Evolutionary conservation across 202 grass and related monocot species (phyloP), one percentile per base, ranked within the genome.

Genomic region (Tripidium arundinaceum): DNA sequence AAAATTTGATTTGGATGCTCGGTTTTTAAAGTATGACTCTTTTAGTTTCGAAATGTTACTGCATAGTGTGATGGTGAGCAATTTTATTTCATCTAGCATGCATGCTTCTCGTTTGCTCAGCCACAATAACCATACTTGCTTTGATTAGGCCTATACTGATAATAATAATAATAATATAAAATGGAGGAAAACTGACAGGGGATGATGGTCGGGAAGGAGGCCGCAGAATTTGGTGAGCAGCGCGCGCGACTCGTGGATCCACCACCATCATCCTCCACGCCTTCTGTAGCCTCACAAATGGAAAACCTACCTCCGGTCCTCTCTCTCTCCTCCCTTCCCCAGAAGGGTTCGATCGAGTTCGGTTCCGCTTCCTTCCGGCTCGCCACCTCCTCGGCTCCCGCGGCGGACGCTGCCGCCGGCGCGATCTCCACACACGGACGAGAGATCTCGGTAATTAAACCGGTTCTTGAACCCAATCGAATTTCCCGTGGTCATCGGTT

Each of bases 191-290:
- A n/a, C n/a, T n/a, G n/a, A n/a, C n/a, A n/a, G n/a, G n/a, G n/a
- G n/a, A n/a, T n/a, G n/a, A n/a, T n/a, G n/a, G n/a, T n/a, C n/a
- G n/a, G n/a, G n/a, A n/a, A n/a, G n/a, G n/a, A n/a, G n/a, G n/a
- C n/a, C n/a, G n/a, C n/a, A n/a, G n/a, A n/a, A n/a, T n/a, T n/a
- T n/a, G n/a, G n/a, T n/a, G n/a, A n/a, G n/a, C n/a, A n/a, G n/a
- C n/a, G n/a, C 63, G 64, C 24, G 24, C 25, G 22, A 42, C 33
- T 39, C 77, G 47, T 59, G 77, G 49, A 80, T 80, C 77, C 77
- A 29, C 47, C 47, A 19, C 19, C 47, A 50, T 4, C n/a, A n/a
- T n/a, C n/a, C n/a, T 49, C 28, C 29, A 2, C 21, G n/a, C n/a
- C 62, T 54, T 79, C 2, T 9, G 5, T 33, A 5, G 13, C 77